Evolutionary conservation across 441 rosid species (phyloP).

Genomic region (Euphorbia schlechtendalii): DNA sequence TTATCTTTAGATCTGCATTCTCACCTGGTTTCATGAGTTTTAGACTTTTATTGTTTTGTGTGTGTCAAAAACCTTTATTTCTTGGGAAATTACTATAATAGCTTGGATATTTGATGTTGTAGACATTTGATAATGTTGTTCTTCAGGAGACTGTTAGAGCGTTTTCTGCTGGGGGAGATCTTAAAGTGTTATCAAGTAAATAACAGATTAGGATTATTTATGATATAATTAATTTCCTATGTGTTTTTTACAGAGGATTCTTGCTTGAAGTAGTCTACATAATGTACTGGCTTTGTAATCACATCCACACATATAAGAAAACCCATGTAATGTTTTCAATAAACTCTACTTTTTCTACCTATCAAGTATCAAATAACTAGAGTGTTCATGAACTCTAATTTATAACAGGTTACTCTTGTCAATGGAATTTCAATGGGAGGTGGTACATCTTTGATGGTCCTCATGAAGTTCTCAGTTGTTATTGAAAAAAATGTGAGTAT

Average conservation of each 20-base stretch:
- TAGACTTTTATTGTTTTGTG: too few species aligned
- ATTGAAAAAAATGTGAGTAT: constrained; percentile 82
- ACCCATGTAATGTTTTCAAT: constrained; percentile 40
- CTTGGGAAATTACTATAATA: too few species aligned
- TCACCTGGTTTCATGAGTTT: too few species aligned
- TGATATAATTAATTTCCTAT: constrained; percentile 2
- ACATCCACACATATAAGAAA: constrained; percentile 82
- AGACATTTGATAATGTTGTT: constrained; percentile 10
- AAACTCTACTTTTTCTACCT: too few species aligned
- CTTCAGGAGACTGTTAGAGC: constrained; percentile 81
- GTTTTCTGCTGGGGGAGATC: constrained; percentile 96
- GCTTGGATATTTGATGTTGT: too few species aligned
- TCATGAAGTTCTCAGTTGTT: constrained; percentile 86
- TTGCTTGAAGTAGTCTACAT: constrained; percentile 85
- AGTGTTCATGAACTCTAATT: background rate
- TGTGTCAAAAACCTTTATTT: too few species aligned
- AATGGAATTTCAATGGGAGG: too few species aligned
- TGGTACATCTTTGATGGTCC: constrained; percentile 85
- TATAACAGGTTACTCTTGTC: constrained; percentile 63
- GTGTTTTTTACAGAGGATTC: constrained; percentile 59
- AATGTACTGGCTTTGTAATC: constrained; percentile 93
- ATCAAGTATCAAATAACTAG: background rate
- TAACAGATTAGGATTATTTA: background rate
- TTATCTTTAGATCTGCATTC: too few species aligned
- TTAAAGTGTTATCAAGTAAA: constrained; percentile 71